Base-by-base conservation (phyloP, 2,329 filamentous ascomycete species). In the Geosmithia flava region DNA sequence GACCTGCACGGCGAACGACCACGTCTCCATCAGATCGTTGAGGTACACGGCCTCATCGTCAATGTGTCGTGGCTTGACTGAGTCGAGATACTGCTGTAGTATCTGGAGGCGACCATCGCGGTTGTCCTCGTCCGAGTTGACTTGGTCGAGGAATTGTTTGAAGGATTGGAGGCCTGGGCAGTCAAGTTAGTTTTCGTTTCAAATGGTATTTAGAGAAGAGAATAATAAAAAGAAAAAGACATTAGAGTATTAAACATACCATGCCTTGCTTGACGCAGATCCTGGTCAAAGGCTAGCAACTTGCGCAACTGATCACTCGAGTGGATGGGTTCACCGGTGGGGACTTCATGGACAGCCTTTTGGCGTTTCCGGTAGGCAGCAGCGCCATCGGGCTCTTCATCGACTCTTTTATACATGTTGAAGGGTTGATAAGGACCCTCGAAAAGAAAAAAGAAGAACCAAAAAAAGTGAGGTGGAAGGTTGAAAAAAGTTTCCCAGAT, bases 11-110 rank as follows among this genome's bases (percentile, higher is more conserved):
- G 86, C 89, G 67, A 86, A 89, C 45, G 80, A 81, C 91, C 91
- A 97, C 50, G 82, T 88, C 56, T 94, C 85, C 66, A 94, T 85
- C 40, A 97, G 68, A 56, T 95, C 87, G 2, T 76, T 68, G 29
- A 97, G 76, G 55, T 83, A 87, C 20, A 82, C 70, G 7, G 76
- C 72, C 49, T 70, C 67, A 48, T 70, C 63, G 44, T 62, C 59
- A 47, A 62, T 59, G 47, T 69, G 65, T 54, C 64, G 62, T 2
- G 76, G 74, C 54, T 71, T 73, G 48, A 74, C 67, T 7, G 69
- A 65, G 44, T 80, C 71, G 45, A 93, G 76, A 59, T 84, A 93
- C 54, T 86, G 79, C 53, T 73, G 73, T 30, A 91, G 68, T 47
- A 91, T 82, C 59, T 67, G 66, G 61, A 68, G 65, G 54, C 71